These are phyloP conservation scores for Epichloe scottii DNA, from an alignment of 2,329 filamentous ascomycete species.

Conservation along the genomic window DNA sequence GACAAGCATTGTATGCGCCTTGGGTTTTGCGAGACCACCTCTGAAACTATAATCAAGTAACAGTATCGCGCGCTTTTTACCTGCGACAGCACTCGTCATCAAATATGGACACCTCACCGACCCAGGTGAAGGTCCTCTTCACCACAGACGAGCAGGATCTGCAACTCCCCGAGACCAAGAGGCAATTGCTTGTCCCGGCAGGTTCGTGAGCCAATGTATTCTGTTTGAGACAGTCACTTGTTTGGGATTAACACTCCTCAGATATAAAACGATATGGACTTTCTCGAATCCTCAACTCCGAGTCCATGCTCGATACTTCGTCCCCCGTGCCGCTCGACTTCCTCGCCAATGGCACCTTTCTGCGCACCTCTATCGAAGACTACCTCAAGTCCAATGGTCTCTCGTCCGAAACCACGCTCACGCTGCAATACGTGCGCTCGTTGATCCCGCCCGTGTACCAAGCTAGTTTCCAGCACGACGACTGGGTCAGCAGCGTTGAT, in stretches of 20 bases:
- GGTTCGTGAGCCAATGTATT: slow-evolving; percentile 23
- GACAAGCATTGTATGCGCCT: neutral
- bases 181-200: slow-evolving; percentile 49
- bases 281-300: slow-evolving; percentile 58
- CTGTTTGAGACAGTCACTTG: no score
- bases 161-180: slow-evolving; percentile 48
- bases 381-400: slow-evolving; percentile 79
- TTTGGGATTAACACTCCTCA: slow-evolving; percentile 14
- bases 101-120: slow-evolving; percentile 26
- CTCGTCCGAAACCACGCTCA: slow-evolving; percentile 75
- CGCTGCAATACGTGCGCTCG: slow-evolving; percentile 86
- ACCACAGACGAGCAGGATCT: slow-evolving; percentile 50
- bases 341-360: slow-evolving; percentile 84
- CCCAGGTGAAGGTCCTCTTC: slow-evolving; percentile 56
- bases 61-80: no score
- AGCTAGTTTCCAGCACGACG: slow-evolving; percentile 90
- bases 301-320: slow-evolving; percentile 54
- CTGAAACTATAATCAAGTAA: no score
- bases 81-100: neutral
- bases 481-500: slow-evolving; percentile 87
- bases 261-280: slow-evolving; percentile 60
- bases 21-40: neutral
- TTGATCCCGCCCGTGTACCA: slow-evolving; percentile 81
- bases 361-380: slow-evolving; percentile 80
- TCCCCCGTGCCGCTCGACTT: slow-evolving; percentile 79